A percentile compares a stretch with the other conserved stretches of the same genome.
Evolutionary conservation across 768 basidiomycete species (phyloP).

Genomic region (Lanmaoa pseudosensibilis): DNA sequence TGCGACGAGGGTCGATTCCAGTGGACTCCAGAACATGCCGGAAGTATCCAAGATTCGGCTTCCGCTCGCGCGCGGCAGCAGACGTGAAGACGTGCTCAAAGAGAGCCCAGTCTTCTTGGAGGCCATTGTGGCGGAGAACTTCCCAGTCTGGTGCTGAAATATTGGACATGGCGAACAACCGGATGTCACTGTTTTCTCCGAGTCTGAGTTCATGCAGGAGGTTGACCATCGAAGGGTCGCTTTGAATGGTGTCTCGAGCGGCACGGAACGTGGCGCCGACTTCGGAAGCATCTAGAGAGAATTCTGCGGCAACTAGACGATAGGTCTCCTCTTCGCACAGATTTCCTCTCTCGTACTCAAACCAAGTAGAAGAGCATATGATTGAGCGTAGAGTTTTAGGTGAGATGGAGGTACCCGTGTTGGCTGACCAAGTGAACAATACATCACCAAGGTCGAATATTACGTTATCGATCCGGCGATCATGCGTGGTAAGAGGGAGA

Average conservation of each 20-base stretch:
- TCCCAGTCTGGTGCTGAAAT: slow-evolving; percentile 25
- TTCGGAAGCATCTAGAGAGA: slow-evolving; percentile 17
- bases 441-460: slow-evolving; percentile 26
- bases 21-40: slow-evolving; percentile 16
- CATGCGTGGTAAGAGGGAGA: not conserved
- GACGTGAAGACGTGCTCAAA: slow-evolving; percentile 25
- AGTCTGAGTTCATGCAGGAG: slow-evolving; percentile 19
- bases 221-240: slow-evolving; percentile 12
- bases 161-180: slow-evolving; percentile 26
- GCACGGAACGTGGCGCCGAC: slow-evolving; percentile 8
- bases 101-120: slow-evolving; percentile 17
- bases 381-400: slow-evolving; percentile 10
- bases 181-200: not conserved
- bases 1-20: slow-evolving; percentile 19
- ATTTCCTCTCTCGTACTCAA: slow-evolving; percentile 26
- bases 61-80: slow-evolving; percentile 15
- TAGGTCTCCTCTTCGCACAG: slow-evolving; percentile 12
- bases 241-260: slow-evolving; percentile 10
- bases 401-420: slow-evolving; percentile 14
- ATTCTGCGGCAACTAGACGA: slow-evolving; percentile 7
- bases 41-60: slow-evolving; percentile 22
- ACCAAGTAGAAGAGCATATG: slow-evolving; percentile 19
- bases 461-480: slow-evolving; percentile 22
- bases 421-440: slow-evolving; percentile 24
- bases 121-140: slow-evolving; percentile 14